These are phyloP conservation scores for Closterium sp. DNA, from an alignment of 139 green algal genomes.

Conservation along the genomic window DNA sequence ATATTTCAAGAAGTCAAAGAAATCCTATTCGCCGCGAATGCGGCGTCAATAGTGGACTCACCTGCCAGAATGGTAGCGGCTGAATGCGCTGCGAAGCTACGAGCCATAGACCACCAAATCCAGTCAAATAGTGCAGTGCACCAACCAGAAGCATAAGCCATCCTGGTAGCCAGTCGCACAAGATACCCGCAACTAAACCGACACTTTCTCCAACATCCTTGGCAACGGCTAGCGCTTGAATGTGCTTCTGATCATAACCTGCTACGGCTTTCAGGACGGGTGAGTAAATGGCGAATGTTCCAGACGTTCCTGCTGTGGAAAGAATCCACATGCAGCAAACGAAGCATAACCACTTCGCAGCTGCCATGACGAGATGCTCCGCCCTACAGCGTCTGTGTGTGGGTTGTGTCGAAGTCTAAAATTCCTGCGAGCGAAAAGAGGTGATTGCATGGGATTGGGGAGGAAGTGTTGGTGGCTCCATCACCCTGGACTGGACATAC, in stretches of 20 bases:
- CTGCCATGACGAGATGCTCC: neutral
- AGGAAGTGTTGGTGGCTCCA: too few relatives aligned
- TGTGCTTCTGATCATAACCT: conserved; percentile 21
- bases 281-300: conserved; percentile 44
- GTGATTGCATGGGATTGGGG: too few relatives aligned
- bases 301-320: neutral
- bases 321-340: conserved; percentile 33
- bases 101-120: conserved; percentile 5
- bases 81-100: neutral
- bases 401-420: neutral
- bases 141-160: conserved; percentile 20
- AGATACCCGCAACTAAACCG: conserved; percentile 12
- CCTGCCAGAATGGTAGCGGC: conserved; percentile 5
- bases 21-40: neutral
- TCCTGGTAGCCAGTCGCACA: conserved; percentile 12
- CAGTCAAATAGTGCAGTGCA: neutral
- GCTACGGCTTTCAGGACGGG: conserved; percentile 23
- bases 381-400: neutral
- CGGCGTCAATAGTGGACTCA: neutral
- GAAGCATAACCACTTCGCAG: conserved; percentile 25
- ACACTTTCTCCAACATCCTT: conserved; percentile 47
- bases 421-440: too few relatives aligned
- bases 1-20: neutral
- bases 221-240: conserved; percentile 22
- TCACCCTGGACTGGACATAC: too few relatives aligned